Evolutionary conservation across 768 basidiomycete species (phyloP), one percentile per base, ranked within the genome.

Genomic region (Hericium alpestre): DNA sequence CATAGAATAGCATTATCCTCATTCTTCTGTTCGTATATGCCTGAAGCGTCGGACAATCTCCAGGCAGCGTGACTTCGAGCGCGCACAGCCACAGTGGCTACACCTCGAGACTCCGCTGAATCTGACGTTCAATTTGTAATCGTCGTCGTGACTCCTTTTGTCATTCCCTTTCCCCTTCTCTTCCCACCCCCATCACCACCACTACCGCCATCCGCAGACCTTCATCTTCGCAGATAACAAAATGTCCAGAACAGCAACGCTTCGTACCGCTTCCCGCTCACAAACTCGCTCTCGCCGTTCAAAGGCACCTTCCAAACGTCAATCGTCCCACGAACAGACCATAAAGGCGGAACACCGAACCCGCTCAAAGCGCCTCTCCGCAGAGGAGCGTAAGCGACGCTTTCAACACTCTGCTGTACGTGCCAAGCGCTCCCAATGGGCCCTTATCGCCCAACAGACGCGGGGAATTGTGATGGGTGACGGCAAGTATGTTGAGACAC

Each of bases 401-500:
- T 51, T 59, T 4, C 57, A 53, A 10, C 58, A 55, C 20, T 55
- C 58, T n/a, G 60, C 60, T n/a, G 51, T 55, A 38, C 60, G 60
- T 38, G 48, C 58, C 15, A 61, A 61, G 43, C 49, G 55, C 50
- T 20, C 60, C 3, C 55, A 51, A 27, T 61, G 60, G 60, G 58
- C 60, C 15, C 25, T 56, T 11, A 61, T 59, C 12, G 56, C 61
- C 10, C 48, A 59, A 52, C 61, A 62, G 54, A 62, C 61, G n/a
- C 56, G 50, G n/a, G 52, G 16, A 18, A 46, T 59, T 18, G 61
- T 62, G 15, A 27, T 57, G 13, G 61, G 58, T 18, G 56, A 62
- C 51, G 61, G 61, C 61, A 62, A 59, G 61, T 62, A 62, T 48
- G 55, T 62, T 11, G 61, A 62, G 58, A 62, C 58, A 40, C 58